A percentile compares a stretch with the other conserved stretches of the same genome.
Conservation (phyloP, 768 basidiomycete species). For the Boletus sp. region DNA sequence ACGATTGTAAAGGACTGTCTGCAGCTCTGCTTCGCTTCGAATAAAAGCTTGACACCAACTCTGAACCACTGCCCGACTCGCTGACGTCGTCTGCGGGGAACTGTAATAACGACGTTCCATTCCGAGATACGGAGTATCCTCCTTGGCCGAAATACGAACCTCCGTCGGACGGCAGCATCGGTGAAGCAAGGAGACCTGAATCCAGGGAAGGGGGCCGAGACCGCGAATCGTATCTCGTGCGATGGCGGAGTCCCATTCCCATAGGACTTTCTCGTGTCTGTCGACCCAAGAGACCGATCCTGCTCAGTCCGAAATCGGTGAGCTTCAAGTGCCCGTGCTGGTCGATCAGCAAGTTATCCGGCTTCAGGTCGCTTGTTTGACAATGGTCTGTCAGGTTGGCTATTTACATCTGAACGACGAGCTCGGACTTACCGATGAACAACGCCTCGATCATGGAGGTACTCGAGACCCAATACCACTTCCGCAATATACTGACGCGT, state of each 20-base stretch:
- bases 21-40: constrained; percentile 48
- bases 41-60: constrained; percentile 61
- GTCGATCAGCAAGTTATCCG: constrained; percentile 97
- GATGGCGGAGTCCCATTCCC: constrained; percentile 46
- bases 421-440: constrained; percentile 82
- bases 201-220: constrained; percentile 84
- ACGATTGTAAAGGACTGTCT: constrained; percentile 84
- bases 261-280: constrained; percentile 73
- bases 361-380: constrained; percentile 84
- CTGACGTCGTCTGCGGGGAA: constrained; percentile 75
- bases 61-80: constrained; percentile 85
- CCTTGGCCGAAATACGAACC: constrained; percentile 83
- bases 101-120: constrained; percentile 65
- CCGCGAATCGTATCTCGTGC: constrained; percentile 60
- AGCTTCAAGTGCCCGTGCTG: constrained; percentile 95
- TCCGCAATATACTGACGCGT: constrained; percentile 95
- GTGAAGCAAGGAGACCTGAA: constrained; percentile 76
- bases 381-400: not conserved
- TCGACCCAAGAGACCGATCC: constrained; percentile 96
- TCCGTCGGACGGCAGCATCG: constrained; percentile 63
- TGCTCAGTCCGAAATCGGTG: constrained; percentile 95
- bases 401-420: not conserved
- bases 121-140: constrained; percentile 55
- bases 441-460: constrained; percentile 92
- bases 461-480: constrained; percentile 91